A percentile compares a stretch with the other conserved stretches of the same genome.
These are phyloP conservation scores for Ilex paraguariensis DNA, from an alignment of 305 asterid species.

Conservation along the genomic window DNA sequence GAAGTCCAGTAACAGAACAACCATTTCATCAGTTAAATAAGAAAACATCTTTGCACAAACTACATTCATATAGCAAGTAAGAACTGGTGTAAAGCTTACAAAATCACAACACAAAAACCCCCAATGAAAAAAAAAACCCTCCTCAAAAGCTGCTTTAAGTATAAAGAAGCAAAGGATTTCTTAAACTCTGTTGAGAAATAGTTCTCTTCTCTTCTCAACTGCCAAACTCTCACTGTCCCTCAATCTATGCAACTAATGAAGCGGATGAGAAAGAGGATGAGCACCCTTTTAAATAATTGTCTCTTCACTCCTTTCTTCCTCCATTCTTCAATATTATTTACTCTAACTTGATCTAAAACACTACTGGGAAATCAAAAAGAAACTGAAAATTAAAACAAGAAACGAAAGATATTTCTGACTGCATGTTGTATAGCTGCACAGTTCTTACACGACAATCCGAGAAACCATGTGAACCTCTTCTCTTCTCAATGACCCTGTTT, in stretches of 20 bases:
- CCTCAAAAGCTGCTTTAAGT: conserved; percentile 13
- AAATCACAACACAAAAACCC: conserved; percentile 35
- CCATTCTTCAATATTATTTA: conserved; percentile 45
- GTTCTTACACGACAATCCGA: conserved; percentile 33
- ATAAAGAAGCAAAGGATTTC: conserved; percentile 9
- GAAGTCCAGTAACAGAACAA: no score
- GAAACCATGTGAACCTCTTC: conserved; percentile 26
- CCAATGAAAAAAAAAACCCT: conserved; percentile 11
- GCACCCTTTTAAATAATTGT: conserved; percentile 61
- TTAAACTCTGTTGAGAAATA: conserved; percentile 25
- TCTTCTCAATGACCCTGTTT: conserved; percentile 1
- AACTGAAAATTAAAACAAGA: conserved; percentile 21
- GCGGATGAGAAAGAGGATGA: conserved; percentile 95
- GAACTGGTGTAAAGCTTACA: conserved; percentile 51
- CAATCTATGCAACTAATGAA: conserved; percentile 35
- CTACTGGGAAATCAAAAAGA: conserved; percentile 43
- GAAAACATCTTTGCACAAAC: conserved; percentile 22
- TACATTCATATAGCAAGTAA: conserved; percentile 30
- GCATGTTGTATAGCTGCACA: conserved; percentile 59
- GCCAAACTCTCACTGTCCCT: conserved; percentile 22
- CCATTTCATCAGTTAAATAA: no score
- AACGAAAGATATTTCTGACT: conserved; percentile 15
- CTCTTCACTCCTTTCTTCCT: conserved; percentile 93
- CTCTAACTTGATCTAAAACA: conserved; percentile 15
- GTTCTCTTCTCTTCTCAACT: conserved; percentile 38